phyloP scores from a whole-genome alignment of 208 protist genomes.

The Histomonas meleagridis region DNA sequence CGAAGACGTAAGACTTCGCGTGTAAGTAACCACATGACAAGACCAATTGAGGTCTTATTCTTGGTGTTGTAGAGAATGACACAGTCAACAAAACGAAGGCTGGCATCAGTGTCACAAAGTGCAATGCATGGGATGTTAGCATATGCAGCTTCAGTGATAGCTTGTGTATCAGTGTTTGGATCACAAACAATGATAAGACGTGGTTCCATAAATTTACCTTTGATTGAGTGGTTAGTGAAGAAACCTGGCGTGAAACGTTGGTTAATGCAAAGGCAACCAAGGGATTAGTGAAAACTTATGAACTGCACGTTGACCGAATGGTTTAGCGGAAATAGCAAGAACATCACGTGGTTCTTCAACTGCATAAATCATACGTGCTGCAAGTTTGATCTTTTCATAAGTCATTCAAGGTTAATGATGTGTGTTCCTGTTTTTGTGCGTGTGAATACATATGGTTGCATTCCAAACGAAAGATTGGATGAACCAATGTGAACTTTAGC shows the following conservation, averaged over 20 bases:
- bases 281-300: constrained; percentile 90
- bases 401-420: constrained; percentile 92
- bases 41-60: constrained; percentile 76
- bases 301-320: constrained; percentile 46
- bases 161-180: constrained; percentile 82
- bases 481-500: constrained; percentile 12
- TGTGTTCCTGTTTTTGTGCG: constrained; percentile 60
- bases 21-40: constrained; percentile 95
- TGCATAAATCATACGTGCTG: constrained; percentile 86
- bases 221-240: constrained; percentile 88
- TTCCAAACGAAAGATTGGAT: not conserved
- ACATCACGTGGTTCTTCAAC: constrained; percentile 94
- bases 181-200: constrained; percentile 90
- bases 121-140: constrained; percentile 96
- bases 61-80: constrained; percentile 57
- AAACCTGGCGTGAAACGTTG: constrained; percentile 85
- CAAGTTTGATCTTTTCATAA: constrained; percentile 94
- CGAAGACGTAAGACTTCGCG: constrained; percentile 90
- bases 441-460: constrained; percentile 13
- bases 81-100: constrained; percentile 84
- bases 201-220: constrained; percentile 90
- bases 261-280: constrained; percentile 69
- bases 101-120: constrained; percentile 91
- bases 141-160: constrained; percentile 83
- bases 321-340: constrained; percentile 75